Percentiles rank a stretch among this genome's conserved stretches.
phyloP scores from a whole-genome alignment of 2,329 filamentous ascomycete species.

The Colletotrichum scovillei region DNA sequence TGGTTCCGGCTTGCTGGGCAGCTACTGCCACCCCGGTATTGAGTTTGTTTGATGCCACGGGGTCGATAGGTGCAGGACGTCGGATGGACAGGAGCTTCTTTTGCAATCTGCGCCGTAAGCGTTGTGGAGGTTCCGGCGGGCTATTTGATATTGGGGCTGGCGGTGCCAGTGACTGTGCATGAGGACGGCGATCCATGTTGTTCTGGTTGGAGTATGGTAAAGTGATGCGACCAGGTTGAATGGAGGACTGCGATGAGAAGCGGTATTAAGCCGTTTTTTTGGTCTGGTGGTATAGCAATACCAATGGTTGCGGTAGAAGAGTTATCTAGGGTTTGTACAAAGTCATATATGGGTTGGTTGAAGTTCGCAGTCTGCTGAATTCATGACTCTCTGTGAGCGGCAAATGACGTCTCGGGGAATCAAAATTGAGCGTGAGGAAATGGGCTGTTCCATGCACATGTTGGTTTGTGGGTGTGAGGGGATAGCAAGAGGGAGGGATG shows the following conservation, averaged over 20 bases:
- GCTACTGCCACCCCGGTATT: conserved; percentile 27
- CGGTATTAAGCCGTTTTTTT: not conserved
- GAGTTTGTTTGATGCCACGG: conserved; percentile 37
- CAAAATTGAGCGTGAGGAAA: not conserved
- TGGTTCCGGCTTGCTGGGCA: conserved; percentile 29
- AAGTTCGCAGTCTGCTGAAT: not conserved
- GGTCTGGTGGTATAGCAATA: not conserved
- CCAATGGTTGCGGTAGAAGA: not conserved
- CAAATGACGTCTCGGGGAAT: conserved; percentile 15
- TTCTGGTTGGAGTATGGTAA: conserved; percentile 9
- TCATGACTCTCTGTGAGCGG: conserved; percentile 1
- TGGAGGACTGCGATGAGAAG: not conserved
- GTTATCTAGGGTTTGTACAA: not conserved
- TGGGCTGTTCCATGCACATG: conserved; percentile 7
- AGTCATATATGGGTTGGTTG: not conserved
- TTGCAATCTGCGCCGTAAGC: conserved; percentile 41
- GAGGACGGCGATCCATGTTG: conserved; percentile 38
- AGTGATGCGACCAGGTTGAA: too few species aligned
- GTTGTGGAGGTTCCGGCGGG: conserved; percentile 35
- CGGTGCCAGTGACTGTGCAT: conserved; percentile 38
- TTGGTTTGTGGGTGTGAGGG: not conserved
- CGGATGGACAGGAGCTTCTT: conserved; percentile 43
- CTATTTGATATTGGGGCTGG: conserved; percentile 32
- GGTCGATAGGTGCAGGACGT: conserved; percentile 41
- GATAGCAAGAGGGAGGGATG: conserved; percentile 12